Evolutionary conservation across 2,329 filamentous ascomycete species (phyloP), one percentile per base, ranked within the genome.

Genomic region (Colletotrichum agaves): DNA sequence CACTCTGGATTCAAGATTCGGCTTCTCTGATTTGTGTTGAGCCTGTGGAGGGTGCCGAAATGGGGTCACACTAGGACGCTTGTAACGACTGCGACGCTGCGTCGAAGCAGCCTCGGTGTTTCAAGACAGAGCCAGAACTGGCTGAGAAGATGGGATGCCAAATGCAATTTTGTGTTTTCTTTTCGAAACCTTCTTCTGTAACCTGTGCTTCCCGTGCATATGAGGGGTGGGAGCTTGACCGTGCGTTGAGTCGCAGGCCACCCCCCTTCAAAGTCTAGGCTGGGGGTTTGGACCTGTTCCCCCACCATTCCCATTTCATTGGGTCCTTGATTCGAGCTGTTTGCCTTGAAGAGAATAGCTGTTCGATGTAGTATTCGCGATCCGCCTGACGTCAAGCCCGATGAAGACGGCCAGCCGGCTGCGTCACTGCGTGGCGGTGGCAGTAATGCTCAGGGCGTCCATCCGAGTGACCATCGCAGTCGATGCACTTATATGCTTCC

Each of bases 181-280:
- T 52, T 60, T 31, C 61, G 64, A 67, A 67, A 67, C 64, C 12
- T 27, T 27, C 39, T 60, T 37, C 61, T 64, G 64, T 60, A 67
- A 64, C 64, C 50, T 60, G 33, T 23, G 41, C 41, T 64, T 59
- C 21, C 58, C 47, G 35, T 65, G 61, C 61, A 59, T 55, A 3
- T 46, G 39, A 27, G 57, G 47, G 17, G 47, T 35, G 19, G 37
- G 37, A 37, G 43, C n/a, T 19, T 52, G 64, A 41, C 65, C 65
- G 65, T 68, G 65, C 65, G 61, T 19, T 7, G 6, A 31, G 41
- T 64, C 4, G 37, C 53, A 50, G 27, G 61, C 53, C 33, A 47
- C 41, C n/a, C 37, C 60, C 31, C 8, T 13, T 63, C 37, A 35
- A 43, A 19, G 4, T 11, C 8, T 17, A 8, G 35, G 2, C 46